Evolutionary conservation across 2,329 filamentous ascomycete genomes (phyloP).

Genomic region (Calonectria henricotiae): DNA sequence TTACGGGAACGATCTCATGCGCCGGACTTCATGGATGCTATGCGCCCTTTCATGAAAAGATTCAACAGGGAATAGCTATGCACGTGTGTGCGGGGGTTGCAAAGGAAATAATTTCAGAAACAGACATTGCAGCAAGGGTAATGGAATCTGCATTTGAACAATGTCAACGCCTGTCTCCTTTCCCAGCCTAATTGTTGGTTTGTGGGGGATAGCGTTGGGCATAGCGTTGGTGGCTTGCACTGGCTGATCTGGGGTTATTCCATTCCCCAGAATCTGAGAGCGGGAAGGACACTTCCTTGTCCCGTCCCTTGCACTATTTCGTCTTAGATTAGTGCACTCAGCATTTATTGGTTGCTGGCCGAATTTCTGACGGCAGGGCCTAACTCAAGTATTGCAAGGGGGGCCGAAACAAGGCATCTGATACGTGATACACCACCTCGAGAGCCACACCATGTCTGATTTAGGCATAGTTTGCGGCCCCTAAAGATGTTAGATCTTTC

Average conservation of each 20-base stretch:
- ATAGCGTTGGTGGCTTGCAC: background rate
- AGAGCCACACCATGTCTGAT: background rate
- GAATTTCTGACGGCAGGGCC: background rate
- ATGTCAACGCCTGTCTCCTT: background rate
- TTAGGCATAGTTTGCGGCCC: background rate
- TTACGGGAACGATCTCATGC: slow-evolving; percentile 10
- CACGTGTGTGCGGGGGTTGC: background rate
- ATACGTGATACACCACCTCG: background rate
- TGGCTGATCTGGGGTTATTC: background rate
- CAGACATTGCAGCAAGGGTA: background rate
- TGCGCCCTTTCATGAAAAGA: background rate
- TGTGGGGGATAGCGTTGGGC: background rate
- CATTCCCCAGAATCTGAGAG: background rate
- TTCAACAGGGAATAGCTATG: background rate
- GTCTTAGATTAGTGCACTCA: background rate
- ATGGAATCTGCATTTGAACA: background rate
- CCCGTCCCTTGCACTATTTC: background rate
- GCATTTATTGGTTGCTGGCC: background rate
- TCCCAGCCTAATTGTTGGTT: background rate
- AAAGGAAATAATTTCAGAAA: background rate
- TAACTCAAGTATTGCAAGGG: background rate
- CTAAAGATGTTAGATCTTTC: background rate
- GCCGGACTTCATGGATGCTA: no score
- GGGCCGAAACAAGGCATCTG: background rate
- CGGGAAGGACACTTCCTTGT: background rate